phyloP scores from a whole-genome alignment of 257 asterid species.

The Forsythia suspensa region DNA sequence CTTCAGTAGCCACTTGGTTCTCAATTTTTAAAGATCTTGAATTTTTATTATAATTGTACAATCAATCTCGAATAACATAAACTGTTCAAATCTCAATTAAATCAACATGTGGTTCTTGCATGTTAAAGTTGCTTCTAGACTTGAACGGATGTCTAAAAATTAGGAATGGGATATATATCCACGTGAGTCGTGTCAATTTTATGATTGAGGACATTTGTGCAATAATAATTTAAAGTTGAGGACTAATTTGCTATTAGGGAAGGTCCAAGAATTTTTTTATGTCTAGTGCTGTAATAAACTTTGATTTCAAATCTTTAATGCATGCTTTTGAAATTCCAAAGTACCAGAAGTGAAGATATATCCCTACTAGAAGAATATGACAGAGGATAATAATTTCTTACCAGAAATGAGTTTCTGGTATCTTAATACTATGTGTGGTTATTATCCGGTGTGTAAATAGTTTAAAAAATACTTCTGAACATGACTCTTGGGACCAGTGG shows the following conservation, averaged over 20 bases:
- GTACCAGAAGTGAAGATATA: not conserved
- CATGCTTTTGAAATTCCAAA: not conserved
- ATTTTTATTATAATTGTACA: too few species aligned
- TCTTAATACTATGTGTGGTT: not conserved
- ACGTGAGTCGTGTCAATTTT: not conserved
- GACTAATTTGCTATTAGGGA: not conserved
- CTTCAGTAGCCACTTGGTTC: not conserved
- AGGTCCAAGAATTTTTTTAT: not conserved
- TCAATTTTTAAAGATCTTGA: too few species aligned
- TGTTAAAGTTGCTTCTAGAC: not conserved
- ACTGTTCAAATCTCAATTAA: too few species aligned
- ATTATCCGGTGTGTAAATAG: conserved; percentile 15
- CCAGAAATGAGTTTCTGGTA: not conserved
- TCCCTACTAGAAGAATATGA: not conserved
- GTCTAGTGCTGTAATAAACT: not conserved
- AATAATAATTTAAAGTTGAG: too few species aligned
- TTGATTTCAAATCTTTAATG: not conserved
- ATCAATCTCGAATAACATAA: too few species aligned
- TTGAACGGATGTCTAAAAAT: too few species aligned
- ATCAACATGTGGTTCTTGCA: not conserved
- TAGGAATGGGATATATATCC: not conserved
- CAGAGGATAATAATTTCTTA: not conserved
- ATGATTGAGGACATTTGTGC: not conserved
- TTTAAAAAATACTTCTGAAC: not conserved
- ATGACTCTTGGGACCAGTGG: conserved; percentile 26